These are phyloP conservation scores for Stachybotrys chartarum DNA, from an alignment of 2,329 filamentous ascomycete genomes.

Conservation along the genomic window DNA sequence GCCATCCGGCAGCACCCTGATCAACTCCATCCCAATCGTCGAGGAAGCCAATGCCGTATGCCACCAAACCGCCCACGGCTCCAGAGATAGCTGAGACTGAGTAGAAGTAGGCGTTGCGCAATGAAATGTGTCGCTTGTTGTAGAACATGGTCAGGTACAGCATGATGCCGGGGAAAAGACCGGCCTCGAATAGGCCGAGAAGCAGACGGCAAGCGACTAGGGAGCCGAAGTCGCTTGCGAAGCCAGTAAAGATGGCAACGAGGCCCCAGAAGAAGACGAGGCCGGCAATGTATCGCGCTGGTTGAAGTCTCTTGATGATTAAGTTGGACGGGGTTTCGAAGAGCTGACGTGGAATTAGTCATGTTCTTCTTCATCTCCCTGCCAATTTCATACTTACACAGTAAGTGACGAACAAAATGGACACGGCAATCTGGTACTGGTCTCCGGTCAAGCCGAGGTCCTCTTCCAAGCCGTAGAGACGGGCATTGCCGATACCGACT, in stretches of 20 bases:
- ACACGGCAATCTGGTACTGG: background rate
- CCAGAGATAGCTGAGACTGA: slow-evolving; percentile 3
- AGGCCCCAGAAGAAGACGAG: slow-evolving; percentile 37
- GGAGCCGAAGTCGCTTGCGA: slow-evolving; percentile 46
- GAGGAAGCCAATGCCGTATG: slow-evolving; percentile 4
- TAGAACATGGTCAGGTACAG: slow-evolving; percentile 30
- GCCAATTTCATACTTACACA: background rate
- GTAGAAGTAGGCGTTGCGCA: slow-evolving; percentile 9
- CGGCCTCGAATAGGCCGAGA: slow-evolving; percentile 52
- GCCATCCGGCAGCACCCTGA: background rate
- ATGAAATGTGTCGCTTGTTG: slow-evolving; percentile 5
- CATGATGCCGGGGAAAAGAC: slow-evolving; percentile 52
- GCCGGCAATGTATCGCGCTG: slow-evolving; percentile 6
- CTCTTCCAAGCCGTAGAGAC: slow-evolving; percentile 1
- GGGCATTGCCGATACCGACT: slow-evolving; percentile 1
- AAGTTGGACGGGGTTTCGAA: slow-evolving; percentile 8
- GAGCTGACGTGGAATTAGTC: background rate
- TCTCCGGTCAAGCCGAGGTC: slow-evolving; percentile 1
- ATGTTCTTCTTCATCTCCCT: background rate
- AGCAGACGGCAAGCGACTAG: slow-evolving; percentile 50
- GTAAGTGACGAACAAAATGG: slow-evolving; percentile 1
- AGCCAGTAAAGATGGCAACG: slow-evolving; percentile 48
- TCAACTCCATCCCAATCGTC: slow-evolving; percentile 1
- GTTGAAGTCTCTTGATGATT: slow-evolving; percentile 5
- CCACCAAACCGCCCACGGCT: slow-evolving; percentile 6